A percentile compares a stretch with the other conserved stretches of the same genome.
phyloP scores from a whole-genome alignment of 169 alveolate species.

The Babesia ovata region DNA sequence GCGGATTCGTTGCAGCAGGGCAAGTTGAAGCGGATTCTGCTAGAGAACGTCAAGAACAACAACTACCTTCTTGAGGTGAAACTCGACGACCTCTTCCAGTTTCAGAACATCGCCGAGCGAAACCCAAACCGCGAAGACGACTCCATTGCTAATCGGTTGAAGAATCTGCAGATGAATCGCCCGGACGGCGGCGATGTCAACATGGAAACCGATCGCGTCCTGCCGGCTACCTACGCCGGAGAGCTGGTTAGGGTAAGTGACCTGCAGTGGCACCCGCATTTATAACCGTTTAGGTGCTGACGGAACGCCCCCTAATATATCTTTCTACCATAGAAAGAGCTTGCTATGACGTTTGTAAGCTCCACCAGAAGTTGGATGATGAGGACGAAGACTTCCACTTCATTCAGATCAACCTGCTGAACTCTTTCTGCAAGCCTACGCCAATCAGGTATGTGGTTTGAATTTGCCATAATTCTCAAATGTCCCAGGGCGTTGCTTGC shows the following conservation, averaged over 20 bases:
- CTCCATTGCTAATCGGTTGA: slow-evolving; percentile 48
- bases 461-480: not conserved
- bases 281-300: slow-evolving; percentile 61
- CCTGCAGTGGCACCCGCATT: slow-evolving; percentile 29
- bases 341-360: slow-evolving; percentile 77
- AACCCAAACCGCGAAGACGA: slow-evolving; percentile 71
- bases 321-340: slow-evolving; percentile 77
- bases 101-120: slow-evolving; percentile 73
- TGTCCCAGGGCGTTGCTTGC: slow-evolving; percentile 60
- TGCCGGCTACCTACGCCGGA: slow-evolving; percentile 73
- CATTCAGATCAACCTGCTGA: slow-evolving; percentile 75
- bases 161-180: slow-evolving; percentile 42
- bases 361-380: slow-evolving; percentile 71
- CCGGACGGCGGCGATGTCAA: slow-evolving; percentile 17
- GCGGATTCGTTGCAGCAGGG: slow-evolving; percentile 79
- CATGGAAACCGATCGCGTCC: slow-evolving; percentile 14
- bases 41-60: slow-evolving; percentile 78
- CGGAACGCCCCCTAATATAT: slow-evolving; percentile 77
- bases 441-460: slow-evolving; percentile 63
- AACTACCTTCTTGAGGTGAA: slow-evolving; percentile 75
- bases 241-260: slow-evolving; percentile 72
- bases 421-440: slow-evolving; percentile 76
- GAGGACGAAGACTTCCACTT: slow-evolving; percentile 73
- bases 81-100: slow-evolving; percentile 77
- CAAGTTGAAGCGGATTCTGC: slow-evolving; percentile 70